phyloP scores from a whole-genome alignment of 768 basidiomycete species.

The Agaricus blazei region DNA sequence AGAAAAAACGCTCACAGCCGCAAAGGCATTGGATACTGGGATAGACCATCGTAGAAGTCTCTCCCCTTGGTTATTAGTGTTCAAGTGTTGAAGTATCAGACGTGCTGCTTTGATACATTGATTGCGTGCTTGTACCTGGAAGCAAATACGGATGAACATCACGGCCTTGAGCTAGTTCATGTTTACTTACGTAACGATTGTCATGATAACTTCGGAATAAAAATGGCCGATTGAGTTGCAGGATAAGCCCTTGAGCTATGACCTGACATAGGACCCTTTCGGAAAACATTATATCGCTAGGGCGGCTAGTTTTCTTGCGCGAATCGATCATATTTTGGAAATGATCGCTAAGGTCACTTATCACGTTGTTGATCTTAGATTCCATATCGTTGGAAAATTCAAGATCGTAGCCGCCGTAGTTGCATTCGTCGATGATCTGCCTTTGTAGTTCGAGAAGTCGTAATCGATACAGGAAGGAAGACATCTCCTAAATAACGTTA shows the following conservation, averaged over 20 bases:
- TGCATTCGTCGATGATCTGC: constrained; percentile 20
- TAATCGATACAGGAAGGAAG: constrained; percentile 17
- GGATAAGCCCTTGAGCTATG: constrained; percentile 20
- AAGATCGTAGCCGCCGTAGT: constrained; percentile 17
- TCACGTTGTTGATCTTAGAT: constrained; percentile 10
- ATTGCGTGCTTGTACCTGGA: constrained; percentile 17
- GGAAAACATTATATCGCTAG: constrained; percentile 11
- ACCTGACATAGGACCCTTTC: constrained; percentile 19
- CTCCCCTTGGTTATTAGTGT: constrained; percentile 17
- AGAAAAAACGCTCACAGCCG: constrained; percentile 14
- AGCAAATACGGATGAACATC: neutral
- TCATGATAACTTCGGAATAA: constrained; percentile 21
- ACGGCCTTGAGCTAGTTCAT: too few relatives aligned
- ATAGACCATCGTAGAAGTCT: constrained; percentile 21
- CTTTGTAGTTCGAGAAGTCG: constrained; percentile 19
- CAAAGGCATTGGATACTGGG: constrained; percentile 19
- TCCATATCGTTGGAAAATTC: constrained; percentile 19
- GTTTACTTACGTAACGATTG: constrained; percentile 16
- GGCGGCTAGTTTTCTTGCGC: constrained; percentile 12
- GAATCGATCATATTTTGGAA: constrained; percentile 13
- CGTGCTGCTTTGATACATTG: constrained; percentile 21
- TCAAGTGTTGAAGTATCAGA: constrained; percentile 17
- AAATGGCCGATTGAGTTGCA: constrained; percentile 21
- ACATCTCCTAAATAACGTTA: constrained; percentile 17
- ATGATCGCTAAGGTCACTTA: constrained; percentile 5